Percentiles rank a stretch among this genome's conserved stretches.
phyloP scores from a whole-genome alignment of 169 alveolate species.

The Babesia bovis region DNA sequence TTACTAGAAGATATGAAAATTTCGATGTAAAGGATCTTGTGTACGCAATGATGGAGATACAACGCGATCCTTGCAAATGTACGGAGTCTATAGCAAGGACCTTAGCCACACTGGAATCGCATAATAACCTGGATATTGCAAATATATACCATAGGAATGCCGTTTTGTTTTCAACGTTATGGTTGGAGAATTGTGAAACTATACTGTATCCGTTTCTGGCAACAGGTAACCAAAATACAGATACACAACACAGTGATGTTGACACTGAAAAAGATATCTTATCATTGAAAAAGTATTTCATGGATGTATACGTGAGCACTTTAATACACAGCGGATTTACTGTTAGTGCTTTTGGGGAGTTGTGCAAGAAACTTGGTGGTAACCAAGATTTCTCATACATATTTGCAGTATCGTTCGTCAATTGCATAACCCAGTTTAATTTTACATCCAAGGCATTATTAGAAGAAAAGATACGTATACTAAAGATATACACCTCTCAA shows the following conservation, averaged over 20 bases:
- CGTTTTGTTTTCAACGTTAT: neutral
- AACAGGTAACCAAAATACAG: neutral
- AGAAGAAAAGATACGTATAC: neutral
- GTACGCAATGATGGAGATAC: constrained; percentile 7
- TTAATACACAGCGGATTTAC: constrained; percentile 1
- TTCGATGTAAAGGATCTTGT: neutral
- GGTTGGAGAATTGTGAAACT: constrained; percentile 16
- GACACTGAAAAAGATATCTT: neutral
- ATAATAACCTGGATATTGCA: neutral
- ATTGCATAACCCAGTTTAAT: neutral
- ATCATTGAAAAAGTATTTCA: constrained; percentile 8
- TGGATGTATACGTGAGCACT: constrained; percentile 6
- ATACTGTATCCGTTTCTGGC: neutral
- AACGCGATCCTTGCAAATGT: constrained; percentile 3
- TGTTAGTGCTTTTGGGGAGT: neutral
- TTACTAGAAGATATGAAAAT: neutral
- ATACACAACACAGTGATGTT: neutral
- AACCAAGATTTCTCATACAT: neutral
- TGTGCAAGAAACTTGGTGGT: constrained; percentile 1
- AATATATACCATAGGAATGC: constrained; percentile 7
- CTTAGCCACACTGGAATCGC: neutral
- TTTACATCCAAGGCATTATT: neutral
- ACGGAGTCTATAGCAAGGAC: constrained; percentile 14
- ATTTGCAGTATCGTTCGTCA: constrained; percentile 1
- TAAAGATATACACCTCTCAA: neutral